Base-by-base conservation (phyloP, 345 rosid genomes). In the Salix viminalis region DNA sequence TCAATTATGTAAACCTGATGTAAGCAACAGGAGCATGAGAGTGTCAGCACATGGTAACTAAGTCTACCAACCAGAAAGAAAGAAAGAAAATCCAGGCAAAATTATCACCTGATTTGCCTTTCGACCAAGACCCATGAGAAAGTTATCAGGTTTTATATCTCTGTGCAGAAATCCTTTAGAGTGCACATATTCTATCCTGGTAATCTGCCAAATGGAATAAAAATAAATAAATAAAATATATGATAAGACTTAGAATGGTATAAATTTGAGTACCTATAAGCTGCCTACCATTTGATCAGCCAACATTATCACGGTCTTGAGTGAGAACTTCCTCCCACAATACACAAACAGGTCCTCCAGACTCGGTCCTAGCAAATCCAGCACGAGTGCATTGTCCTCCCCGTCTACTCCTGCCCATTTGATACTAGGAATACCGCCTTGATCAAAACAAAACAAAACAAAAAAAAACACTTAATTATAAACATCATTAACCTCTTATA, bases 361-460 rank as follows among this genome's bases (percentile, higher is more conserved):
- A 79, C 99, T 95, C 7, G 99, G 99, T 24, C 99, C 99, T 0
- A 95, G 85, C 84, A 95, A 89, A 86, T 95, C 99, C 24, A 95
- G 79, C 56, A 95, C 99, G 56, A 95, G 84, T 5, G 87, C 85
- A 65, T 93, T 90, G 56, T 95, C 96, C 71, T 90, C 94, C 71
- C 88, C 92, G 72, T 93, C 98, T 16, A 85, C 87, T 32, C 97
- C 99, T 7, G 92, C 88, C 99, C 98, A 95, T 82, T 85, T 93
- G 69, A 87, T 89, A 56, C 88, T 79, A 4, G 97, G 91, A 76
- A 95, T 91, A 41, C 98, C 99, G 77, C 96, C 99, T 93, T 67
- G 16, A 80, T 48, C 32, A 71, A 18, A 74, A 75, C 71, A 14
- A 41, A 28, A 70, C 76, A 13, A 52, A 69, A 14, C n/a, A n/a